These are phyloP conservation scores for Trypanosoma boissoni DNA, from an alignment of 208 protist genomes.

Conservation along the genomic window DNA sequence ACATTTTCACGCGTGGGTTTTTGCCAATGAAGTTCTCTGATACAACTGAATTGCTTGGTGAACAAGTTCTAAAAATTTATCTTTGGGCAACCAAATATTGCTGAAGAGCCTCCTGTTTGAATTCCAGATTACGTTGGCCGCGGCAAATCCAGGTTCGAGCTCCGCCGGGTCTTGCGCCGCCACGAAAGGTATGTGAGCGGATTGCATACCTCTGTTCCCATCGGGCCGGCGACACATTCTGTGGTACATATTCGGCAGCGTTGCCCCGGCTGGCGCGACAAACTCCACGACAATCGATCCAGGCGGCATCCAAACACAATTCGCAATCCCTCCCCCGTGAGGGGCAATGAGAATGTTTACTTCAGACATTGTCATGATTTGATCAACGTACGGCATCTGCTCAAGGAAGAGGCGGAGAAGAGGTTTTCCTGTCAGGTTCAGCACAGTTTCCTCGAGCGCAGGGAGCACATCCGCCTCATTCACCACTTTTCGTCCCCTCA, in stretches of 20 bases:
- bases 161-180: conserved; percentile 25
- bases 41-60: conserved; percentile 1
- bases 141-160: conserved; percentile 2
- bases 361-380: conserved; percentile 16
- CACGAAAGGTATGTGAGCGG: conserved; percentile 24
- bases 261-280: conserved; percentile 23
- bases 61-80: neutral
- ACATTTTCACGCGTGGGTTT: too few relatives aligned
- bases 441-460: conserved; percentile 18
- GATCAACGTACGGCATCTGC: conserved; percentile 26
- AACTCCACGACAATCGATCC: conserved; percentile 31
- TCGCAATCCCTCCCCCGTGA: conserved; percentile 34
- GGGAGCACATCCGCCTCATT: conserved; percentile 27
- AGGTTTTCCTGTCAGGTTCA: conserved; percentile 1
- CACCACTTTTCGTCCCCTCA: conserved; percentile 25
- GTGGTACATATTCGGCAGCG: conserved; percentile 23
- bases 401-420: conserved; percentile 24
- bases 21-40: too few relatives aligned
- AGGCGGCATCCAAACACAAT: conserved; percentile 36
- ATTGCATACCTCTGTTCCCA: neutral
- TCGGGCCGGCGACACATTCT: conserved; percentile 8
- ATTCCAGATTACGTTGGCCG: neutral
- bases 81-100: conserved; percentile 12
- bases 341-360: conserved; percentile 27
- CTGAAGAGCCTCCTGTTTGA: conserved; percentile 6